phyloP scores from a whole-genome alignment of 805 yeast genomes.

The Yarrowia sp. region DNA sequence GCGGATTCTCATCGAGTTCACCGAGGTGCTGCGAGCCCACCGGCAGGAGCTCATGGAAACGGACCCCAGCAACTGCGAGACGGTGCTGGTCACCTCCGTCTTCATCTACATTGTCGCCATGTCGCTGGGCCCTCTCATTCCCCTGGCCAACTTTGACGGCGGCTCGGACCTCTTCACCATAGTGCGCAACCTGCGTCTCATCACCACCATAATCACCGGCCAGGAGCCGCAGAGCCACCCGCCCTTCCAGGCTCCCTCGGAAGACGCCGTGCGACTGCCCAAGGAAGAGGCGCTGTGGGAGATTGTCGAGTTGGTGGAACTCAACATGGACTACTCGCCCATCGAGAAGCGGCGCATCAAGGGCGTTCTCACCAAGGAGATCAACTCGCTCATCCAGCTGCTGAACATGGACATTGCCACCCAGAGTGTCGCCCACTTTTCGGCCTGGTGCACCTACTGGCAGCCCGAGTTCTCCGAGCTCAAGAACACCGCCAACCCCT shows the following conservation, averaged over 20 bases:
- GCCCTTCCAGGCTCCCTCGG: slow-evolving; percentile 1
- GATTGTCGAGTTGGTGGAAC: slow-evolving; percentile 16
- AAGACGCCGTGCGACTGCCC: slow-evolving; percentile 5
- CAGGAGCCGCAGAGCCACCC: neutral
- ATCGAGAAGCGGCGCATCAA: slow-evolving; percentile 2
- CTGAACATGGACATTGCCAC: slow-evolving; percentile 2
- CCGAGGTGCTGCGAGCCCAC: neutral
- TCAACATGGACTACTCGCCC: slow-evolving; percentile 3
- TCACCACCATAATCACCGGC: slow-evolving; percentile 1
- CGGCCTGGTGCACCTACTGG: slow-evolving; percentile 33
- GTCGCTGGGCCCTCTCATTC: slow-evolving; percentile 23
- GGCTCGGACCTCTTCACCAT: slow-evolving; percentile 19
- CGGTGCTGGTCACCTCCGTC: neutral
- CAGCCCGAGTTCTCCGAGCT: slow-evolving; percentile 11
- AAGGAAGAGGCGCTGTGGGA: slow-evolving; percentile 29
- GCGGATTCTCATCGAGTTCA: slow-evolving; percentile 2
- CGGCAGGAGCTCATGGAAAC: neutral
- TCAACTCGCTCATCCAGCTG: slow-evolving; percentile 10
- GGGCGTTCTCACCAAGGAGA: slow-evolving; percentile 16
- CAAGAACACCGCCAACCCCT: neutral
- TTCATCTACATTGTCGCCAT: slow-evolving; percentile 15
- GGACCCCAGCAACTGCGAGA: neutral
- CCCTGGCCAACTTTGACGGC: slow-evolving; percentile 10
- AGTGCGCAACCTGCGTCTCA: neutral
- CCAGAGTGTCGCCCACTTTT: slow-evolving; percentile 2